Base-by-base conservation (phyloP, 768 basidiomycete species). In the Leccinum incarnatum region DNA sequence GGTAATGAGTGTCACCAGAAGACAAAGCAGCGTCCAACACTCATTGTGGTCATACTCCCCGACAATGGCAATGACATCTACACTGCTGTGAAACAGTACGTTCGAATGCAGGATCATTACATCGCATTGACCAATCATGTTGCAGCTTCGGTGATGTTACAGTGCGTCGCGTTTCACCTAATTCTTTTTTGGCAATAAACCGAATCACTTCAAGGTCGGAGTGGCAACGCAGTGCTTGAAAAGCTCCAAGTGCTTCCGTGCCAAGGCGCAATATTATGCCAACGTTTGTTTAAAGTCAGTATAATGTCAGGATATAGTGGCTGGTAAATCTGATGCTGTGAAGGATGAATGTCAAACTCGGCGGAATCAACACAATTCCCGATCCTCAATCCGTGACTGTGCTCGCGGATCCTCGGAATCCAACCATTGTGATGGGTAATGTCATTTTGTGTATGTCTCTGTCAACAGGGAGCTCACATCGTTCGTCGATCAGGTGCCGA, bases 311-410 rank as follows among this genome's bases (percentile, higher is more conserved):
- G n/a, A 32, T 55, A 7, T 5, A 29, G 14, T 21, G 15, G 25
- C 14, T 56, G 40, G 9, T 25, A 29, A 27, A 52, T 40, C 52
- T 58, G 58, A 56, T 54, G 37, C 17, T 4, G 25, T 23, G 21
- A 59, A 93, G 90, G 69, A 79, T 93, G 64, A 93, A 93, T 60
- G 91, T 91, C 19, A 93, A 93, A 69, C 77, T 93, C 0, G 91
- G 91, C 14, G 91, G 91, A 1, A 88, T 92, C 68, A 93, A 93
- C 68, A 82, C 84, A 2, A 78, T 93, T 30, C 91, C 90, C 0
- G 87, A 90, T 53, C 80, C 87, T 0, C 75, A 79, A 12, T 86
- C 86, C 0, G 86, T 89, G 2, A 77, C 81, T 0, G 79, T 83
- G 8, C 75, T 93, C 10, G 83, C 84, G 0, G 90, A 93, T 65